Base-by-base conservation (phyloP, 768 basidiomycete species). In the Antrodiella citrinella region DNA sequence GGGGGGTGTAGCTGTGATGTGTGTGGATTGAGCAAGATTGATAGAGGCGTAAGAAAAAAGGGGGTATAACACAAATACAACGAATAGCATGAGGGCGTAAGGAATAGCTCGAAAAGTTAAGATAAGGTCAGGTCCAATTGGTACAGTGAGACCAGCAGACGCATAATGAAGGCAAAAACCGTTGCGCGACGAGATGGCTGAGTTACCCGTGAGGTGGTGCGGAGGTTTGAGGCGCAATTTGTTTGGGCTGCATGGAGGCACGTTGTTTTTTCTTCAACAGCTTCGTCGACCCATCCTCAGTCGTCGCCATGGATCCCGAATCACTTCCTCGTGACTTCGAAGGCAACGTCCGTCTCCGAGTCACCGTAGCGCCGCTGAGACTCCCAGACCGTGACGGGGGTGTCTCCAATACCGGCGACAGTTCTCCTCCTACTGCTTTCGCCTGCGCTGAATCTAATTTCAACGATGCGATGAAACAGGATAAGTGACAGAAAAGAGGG, bases 311-410 rank as follows among this genome's bases (percentile, higher is more conserved):
- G 38, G 30, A 23, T n/a, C 40, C 41, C 44, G 24, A 50, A 30
- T 30, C 50, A 42, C 26, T 51, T 20, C 21, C 49, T 45, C 57
- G 51, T 47, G 54, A 44, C 35, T 45, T 56, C 35, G 75, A 72
- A 1, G 86, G 86, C 43, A 89, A 49, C 30, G 86, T 89, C 50
- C 79, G 74, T 59, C 86, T 85, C 21, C 86, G 73, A 45, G 68
- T 71, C 21, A 84, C 69, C 20, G 70, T 72, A 12, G 67, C 65
- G 62, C 60, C 47, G 60, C 67, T 45, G 62, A 63, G 44, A 38
- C 57, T 68, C 23, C 53, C 52, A 30, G 60, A 47, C 24, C 58
- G 62, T 24, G 68, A 61, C 30, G 64, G 53, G 23, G 75, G 69
- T 44, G 69, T 61, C 57, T 82, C 78, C 13, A 63, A 57, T 19